phyloP scores from a whole-genome alignment of 192 early-diverging fungal species.

The Rhizophagus prolifer region DNA sequence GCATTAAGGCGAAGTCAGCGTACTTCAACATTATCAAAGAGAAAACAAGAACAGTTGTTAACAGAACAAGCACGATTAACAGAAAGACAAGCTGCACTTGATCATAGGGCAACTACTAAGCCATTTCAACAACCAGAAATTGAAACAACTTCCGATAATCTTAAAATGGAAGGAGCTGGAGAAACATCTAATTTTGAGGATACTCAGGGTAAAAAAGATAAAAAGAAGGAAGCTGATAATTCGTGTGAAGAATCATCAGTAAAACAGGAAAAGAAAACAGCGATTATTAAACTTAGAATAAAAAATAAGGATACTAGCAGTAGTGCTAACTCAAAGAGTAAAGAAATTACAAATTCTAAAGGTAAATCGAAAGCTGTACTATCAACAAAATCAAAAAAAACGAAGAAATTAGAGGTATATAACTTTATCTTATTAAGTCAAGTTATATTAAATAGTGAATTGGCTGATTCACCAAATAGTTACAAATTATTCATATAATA shows the following conservation, averaged over 20 bases:
- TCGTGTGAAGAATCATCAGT: neutral
- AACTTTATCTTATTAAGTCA: too few relatives aligned
- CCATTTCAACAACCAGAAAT: neutral
- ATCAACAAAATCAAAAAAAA: neutral
- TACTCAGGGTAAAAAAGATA: neutral
- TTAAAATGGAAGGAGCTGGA: neutral
- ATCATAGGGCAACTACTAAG: neutral
- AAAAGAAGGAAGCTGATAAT: neutral
- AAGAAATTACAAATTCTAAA: neutral
- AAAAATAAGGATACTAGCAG: neutral
- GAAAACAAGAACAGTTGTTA: neutral
- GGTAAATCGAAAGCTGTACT: neutral
- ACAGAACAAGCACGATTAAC: neutral
- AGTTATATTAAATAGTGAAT: too few relatives aligned
- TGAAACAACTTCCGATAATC: neutral
- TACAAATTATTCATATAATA: neutral
- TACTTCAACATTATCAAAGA: neutral
- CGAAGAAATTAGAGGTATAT: neutral
- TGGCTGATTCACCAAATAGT: neutral
- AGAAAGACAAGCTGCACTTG: neutral
- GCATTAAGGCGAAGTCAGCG: neutral
- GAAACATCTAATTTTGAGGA: neutral
- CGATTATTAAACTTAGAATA: constrained; percentile 1
- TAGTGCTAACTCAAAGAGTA: neutral
- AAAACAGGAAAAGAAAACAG: neutral